Evolutionary conservation across 805 yeast species (phyloP).

Genomic region (Ogataea angusta): DNA sequence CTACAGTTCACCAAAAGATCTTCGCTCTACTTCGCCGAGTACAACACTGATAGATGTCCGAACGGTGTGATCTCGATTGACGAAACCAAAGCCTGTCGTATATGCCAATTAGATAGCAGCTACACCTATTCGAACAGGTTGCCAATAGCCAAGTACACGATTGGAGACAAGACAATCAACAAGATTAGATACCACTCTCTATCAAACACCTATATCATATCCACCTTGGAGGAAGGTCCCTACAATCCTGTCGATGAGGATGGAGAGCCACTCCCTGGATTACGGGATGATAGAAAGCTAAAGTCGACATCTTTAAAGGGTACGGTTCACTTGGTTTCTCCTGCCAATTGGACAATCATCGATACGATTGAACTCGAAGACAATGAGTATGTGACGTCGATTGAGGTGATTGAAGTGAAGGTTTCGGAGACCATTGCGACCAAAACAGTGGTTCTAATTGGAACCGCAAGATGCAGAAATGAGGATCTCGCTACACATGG

Average conservation of each 20-base stretch:
- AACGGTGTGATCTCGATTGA: conserved; percentile 71
- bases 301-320: conserved; percentile 60
- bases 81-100: conserved; percentile 63
- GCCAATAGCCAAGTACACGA: conserved; percentile 50
- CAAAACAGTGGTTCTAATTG: conserved; percentile 72
- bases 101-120: conserved; percentile 42
- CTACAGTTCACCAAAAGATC: conserved; percentile 65
- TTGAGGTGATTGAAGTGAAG: conserved; percentile 52
- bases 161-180: conserved; percentile 59
- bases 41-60: conserved; percentile 33
- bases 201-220: conserved; percentile 58
- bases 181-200: conserved; percentile 67
- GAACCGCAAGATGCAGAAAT: conserved; percentile 68
- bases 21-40: conserved; percentile 62
- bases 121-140: conserved; percentile 57
- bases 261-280: conserved; percentile 58
- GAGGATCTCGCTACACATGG: conserved; percentile 86
- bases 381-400: conserved; percentile 60
- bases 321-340: conserved; percentile 62
- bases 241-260: conserved; percentile 75
- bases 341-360: conserved; percentile 71
- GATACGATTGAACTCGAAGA: conserved; percentile 64
- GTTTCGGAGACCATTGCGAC: conserved; percentile 28
- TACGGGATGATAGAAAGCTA: conserved; percentile 40
- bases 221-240: conserved; percentile 56